These are phyloP conservation scores for Boletus sp. DNA, from an alignment of 1,284 basidiomycete species.

Conservation along the genomic window DNA sequence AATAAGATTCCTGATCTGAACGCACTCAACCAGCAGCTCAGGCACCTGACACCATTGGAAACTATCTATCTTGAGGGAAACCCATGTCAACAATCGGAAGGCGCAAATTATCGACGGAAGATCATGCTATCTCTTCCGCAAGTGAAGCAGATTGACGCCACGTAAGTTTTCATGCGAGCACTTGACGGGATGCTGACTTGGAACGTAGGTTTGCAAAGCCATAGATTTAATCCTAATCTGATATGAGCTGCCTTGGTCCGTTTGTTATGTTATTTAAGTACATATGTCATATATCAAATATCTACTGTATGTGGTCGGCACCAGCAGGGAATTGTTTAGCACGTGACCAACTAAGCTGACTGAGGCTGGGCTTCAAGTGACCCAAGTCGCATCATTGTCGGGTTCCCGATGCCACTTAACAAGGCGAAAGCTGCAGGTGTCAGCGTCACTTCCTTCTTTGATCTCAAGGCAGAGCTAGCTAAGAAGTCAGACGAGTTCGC, in stretches of 20 bases:
- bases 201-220: conserved; percentile 26
- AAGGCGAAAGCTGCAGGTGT: conserved; percentile 71
- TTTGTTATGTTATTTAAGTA: not conserved
- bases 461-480: conserved; percentile 73
- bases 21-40: conserved; percentile 75
- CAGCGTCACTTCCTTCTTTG: conserved; percentile 72
- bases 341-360: conserved; percentile 18
- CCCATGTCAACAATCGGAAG: conserved; percentile 85
- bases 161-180: conserved; percentile 54
- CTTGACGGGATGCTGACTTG: conserved; percentile 12
- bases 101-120: conserved; percentile 84
- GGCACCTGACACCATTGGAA: conserved; percentile 66
- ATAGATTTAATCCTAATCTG: no score
- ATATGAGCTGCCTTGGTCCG: not conserved
- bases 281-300: no score
- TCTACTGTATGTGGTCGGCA: no score
- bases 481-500: conserved; percentile 67
- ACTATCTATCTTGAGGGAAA: conserved; percentile 97
- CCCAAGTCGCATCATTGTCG: no score
- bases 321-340: no score
- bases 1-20: conserved; percentile 80
- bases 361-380: not conserved
- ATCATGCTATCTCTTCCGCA: conserved; percentile 89
- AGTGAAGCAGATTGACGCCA: conserved; percentile 93
- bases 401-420: conserved; percentile 39